Evolutionary conservation across 495 filamentous ascomycete species (phyloP), one percentile per base, ranked within the genome.

Genomic region (Neurospora sp.): DNA sequence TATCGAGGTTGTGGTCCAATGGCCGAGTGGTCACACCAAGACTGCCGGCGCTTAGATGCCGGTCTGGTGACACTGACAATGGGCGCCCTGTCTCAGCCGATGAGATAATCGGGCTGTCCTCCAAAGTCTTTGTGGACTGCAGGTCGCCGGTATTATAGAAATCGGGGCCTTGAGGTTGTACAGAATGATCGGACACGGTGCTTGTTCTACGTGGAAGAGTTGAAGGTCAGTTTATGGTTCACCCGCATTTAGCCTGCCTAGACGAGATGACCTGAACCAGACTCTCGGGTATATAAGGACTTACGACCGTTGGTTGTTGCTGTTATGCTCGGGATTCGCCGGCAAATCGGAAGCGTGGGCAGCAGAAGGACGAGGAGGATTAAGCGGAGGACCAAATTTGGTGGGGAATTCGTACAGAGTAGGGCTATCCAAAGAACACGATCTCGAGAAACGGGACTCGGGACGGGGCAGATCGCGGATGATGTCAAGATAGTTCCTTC

Each of bases 401-500:
- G 78, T 78, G 72, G 85, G 85, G 73, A 87, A 88, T 75, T 88
- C 86, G 82, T 88, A 87, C 70, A 89, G 82, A 8, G 86, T 88
- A 72, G 86, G 87, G 73, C 87, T 88, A 76, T 89, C 87, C 66
- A 87, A 76, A 11, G 87, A 86, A 77, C 78, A 85, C 35, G 85
- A 84, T 49, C 86, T 80, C n/a, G 82, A 81, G 71, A 85, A 86
- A 38, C 83, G 76, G 46, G 84, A 83, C 62, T 87, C 86, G 9
- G 87, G 86, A 38, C 78, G 77, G 39, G 82, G 80, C 11, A 84
- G 76, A 69, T 79, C 79, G 39, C 78, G 78, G 20, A 78, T 75
- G 31, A 78, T 70, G 35, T 82, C 81, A 20, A 86, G 79, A 69
- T 83, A 81, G 69, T 83, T 82, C 41, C 77, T 80, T 14, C 85